A percentile compares a stretch with the other conserved stretches of the same genome.
Evolutionary conservation across 768 basidiomycete genomes (phyloP).

Genomic region (Mycena albidolilacea): DNA sequence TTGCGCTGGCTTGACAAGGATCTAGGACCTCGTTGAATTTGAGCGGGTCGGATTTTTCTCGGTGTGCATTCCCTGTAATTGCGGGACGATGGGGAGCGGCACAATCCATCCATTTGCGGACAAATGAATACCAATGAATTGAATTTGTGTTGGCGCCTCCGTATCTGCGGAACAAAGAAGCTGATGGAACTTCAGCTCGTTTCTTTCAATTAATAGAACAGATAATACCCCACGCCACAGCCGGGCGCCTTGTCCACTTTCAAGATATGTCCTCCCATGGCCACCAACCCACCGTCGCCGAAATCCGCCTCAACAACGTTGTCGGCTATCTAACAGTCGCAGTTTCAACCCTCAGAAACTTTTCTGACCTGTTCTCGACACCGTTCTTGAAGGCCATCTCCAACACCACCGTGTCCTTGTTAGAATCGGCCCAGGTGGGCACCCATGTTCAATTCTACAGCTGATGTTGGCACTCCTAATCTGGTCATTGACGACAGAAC

Average conservation of each 20-base stretch:
- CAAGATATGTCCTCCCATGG: background rate
- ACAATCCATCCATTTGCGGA: no score
- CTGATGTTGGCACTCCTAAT: no score
- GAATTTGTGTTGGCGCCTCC: no score
- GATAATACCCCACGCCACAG: background rate
- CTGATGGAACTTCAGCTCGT: background rate
- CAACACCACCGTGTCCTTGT: background rate
- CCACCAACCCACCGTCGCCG: background rate
- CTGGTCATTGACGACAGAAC: background rate
- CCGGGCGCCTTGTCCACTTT: background rate
- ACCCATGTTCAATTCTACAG: no score
- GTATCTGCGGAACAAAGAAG: background rate
- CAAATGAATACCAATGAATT: no score
- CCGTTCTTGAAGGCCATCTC: background rate
- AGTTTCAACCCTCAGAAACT: background rate
- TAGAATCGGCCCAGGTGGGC: background rate
- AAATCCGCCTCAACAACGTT: background rate
- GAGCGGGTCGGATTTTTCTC: no score
- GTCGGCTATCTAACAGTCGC: background rate
- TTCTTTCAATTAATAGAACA: conserved; percentile 1
- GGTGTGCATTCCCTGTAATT: no score
- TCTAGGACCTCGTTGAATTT: no score
- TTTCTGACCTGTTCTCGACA: background rate
- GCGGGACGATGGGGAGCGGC: no score
- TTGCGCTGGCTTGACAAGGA: no score